A percentile compares a stretch with the other conserved stretches of the same genome.
These are phyloP conservation scores for Ganoderma sinense DNA, from an alignment of 1,284 basidiomycete species.

Conservation along the genomic window DNA sequence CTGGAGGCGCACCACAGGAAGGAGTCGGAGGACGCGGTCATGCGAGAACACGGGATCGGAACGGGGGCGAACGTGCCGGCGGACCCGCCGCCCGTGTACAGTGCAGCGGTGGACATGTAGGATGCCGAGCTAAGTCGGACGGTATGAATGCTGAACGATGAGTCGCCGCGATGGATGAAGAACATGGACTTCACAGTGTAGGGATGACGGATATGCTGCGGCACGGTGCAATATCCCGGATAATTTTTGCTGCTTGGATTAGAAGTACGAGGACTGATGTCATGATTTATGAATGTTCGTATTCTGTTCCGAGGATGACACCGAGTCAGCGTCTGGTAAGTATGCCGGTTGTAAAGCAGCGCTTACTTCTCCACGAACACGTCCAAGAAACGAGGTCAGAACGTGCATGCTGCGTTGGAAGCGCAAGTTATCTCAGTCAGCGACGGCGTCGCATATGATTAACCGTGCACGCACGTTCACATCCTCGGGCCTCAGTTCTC, in stretches of 20 bases:
- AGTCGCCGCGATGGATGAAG: not conserved
- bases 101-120: conserved; percentile 20
- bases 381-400: conserved; percentile 12
- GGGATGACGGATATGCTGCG: conserved; percentile 5
- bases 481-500: not conserved
- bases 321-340: not conserved
- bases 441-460: not conserved
- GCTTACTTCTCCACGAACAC: conserved; percentile 4
- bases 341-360: not conserved
- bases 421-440: not conserved
- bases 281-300: not conserved
- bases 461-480: not conserved
- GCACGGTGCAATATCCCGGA: not conserved
- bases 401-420: not conserved
- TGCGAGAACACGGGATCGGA: conserved; percentile 15
- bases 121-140: not conserved
- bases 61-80: conserved; percentile 24
- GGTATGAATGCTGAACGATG: not conserved
- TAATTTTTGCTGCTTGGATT: not conserved
- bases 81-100: conserved; percentile 40
- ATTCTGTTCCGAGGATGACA: not conserved
- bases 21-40: conserved; percentile 28
- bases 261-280: not conserved
- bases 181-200: not conserved
- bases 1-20: conserved; percentile 39